phyloP scores from a whole-genome alignment of 768 basidiomycete genomes.

The Tremella mesenterica region DNA sequence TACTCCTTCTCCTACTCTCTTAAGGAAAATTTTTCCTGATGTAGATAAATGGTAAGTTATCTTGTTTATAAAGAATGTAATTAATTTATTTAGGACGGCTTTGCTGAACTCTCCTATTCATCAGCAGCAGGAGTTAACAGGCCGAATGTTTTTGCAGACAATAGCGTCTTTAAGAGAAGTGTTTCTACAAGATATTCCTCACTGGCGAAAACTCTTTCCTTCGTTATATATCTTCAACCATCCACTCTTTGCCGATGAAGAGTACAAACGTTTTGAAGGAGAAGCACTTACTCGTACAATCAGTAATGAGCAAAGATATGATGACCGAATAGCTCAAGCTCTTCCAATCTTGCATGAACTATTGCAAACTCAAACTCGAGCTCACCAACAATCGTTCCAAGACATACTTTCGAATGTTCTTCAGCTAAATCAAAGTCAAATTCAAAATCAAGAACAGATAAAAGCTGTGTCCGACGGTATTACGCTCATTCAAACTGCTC shows the following conservation, averaged over 20 bases:
- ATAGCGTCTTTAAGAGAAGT: not conserved
- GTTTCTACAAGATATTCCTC: not conserved
- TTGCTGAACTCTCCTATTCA: too few species aligned
- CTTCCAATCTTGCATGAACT: not conserved
- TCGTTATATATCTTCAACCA: not conserved
- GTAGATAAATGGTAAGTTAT: not conserved
- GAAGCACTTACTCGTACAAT: not conserved
- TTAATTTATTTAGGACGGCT: too few species aligned
- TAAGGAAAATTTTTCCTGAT: not conserved
- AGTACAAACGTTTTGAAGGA: not conserved
- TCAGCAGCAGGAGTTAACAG: not conserved
- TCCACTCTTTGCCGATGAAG: not conserved
- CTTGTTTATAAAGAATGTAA: too few species aligned
- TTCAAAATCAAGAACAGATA: not conserved
- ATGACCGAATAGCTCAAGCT: not conserved
- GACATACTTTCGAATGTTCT: too few species aligned
- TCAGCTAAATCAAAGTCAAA: not conserved
- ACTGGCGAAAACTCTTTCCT: not conserved
- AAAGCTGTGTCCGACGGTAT: not conserved
- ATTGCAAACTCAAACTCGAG: not conserved
- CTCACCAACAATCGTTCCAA: too few species aligned
- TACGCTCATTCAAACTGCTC: not conserved
- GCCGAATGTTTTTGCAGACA: not conserved
- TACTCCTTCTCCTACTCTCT: not conserved
- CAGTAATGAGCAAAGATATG: not conserved